Percentiles rank a stretch among this genome's conserved stretches.
phyloP scores from a whole-genome alignment of 768 basidiomycete genomes.

The Hygrophoropsis aurantiaca region DNA sequence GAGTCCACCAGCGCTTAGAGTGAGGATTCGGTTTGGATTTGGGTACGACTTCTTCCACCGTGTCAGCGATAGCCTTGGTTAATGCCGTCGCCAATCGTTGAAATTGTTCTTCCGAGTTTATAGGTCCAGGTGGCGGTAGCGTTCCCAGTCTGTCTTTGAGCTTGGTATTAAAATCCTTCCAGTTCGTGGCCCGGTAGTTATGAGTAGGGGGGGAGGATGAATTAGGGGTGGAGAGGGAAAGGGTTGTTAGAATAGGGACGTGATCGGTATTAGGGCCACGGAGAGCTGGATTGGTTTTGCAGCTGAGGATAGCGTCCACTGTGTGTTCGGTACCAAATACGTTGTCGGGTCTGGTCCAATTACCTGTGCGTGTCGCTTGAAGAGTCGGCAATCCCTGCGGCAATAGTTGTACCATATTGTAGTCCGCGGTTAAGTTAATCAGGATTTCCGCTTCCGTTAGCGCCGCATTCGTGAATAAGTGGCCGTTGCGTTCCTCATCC shows the following conservation, averaged over 20 bases:
- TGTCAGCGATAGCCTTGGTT: background rate
- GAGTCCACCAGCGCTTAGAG: slow-evolving; percentile 22
- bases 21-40: slow-evolving; percentile 10
- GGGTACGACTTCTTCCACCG: slow-evolving; percentile 8
- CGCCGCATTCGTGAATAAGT: slow-evolving; percentile 11
- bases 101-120: background rate
- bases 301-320: background rate
- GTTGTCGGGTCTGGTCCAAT: slow-evolving; percentile 10
- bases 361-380: background rate
- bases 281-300: background rate
- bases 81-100: background rate
- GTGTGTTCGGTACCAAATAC: slow-evolving; percentile 6
- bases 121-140: background rate
- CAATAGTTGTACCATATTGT: slow-evolving; percentile 6
- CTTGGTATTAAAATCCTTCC: background rate
- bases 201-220: background rate
- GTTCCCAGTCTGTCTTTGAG: background rate
- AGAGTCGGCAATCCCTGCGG: slow-evolving; percentile 8
- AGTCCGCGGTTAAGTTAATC: slow-evolving; percentile 4
- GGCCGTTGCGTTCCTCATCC: slow-evolving; percentile 14
- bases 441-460: background rate
- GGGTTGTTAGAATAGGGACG: background rate
- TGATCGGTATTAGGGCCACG: background rate
- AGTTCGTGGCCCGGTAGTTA: background rate
- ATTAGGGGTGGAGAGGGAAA: background rate